Conservation (phyloP, 805 yeast genomes). For the Blastobotrys muscicola region DNA sequence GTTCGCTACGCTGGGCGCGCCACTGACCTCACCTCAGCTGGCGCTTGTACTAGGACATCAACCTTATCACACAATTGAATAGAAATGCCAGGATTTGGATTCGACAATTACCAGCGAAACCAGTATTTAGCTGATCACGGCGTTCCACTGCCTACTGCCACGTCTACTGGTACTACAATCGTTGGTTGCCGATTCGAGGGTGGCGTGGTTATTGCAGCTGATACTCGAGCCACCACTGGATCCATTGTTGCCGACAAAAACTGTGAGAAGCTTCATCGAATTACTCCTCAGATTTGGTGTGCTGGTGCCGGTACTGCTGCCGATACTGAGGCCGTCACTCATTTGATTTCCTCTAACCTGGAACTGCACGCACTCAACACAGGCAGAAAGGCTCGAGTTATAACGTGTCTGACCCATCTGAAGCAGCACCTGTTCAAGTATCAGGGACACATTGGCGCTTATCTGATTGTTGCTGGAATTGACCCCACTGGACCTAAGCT, state of each 20-base stretch:
- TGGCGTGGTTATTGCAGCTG: conserved; percentile 97
- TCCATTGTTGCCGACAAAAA: conserved; percentile 96
- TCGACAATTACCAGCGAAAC: conserved; percentile 91
- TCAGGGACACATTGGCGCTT: conserved; percentile 97
- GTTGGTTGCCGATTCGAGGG: conserved; percentile 90
- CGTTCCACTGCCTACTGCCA: conserved; percentile 71
- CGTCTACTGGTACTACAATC: conserved; percentile 98
- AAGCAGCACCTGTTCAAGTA: conserved; percentile 94
- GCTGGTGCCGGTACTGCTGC: conserved; percentile 99
- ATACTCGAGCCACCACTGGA: conserved; percentile 96
- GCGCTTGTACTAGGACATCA: neutral
- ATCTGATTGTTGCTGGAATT: conserved; percentile 93
- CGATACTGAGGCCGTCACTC: conserved; percentile 96
- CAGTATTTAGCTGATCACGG: conserved; percentile 63
- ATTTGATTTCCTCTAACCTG: conserved; percentile 78
- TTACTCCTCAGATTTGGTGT: conserved; percentile 93
- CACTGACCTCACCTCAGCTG: neutral
- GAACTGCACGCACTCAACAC: conserved; percentile 83
- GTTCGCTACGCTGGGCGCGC: neutral
- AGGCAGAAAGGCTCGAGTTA: conserved; percentile 84
- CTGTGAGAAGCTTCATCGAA: conserved; percentile 87
- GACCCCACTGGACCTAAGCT: conserved; percentile 95
- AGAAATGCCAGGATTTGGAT: conserved; percentile 79
- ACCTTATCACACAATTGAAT: neutral
- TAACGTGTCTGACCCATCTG: conserved; percentile 82